Base-by-base conservation (phyloP, 2,329 filamentous ascomycete genomes). In the Xylaria sp. region DNA sequence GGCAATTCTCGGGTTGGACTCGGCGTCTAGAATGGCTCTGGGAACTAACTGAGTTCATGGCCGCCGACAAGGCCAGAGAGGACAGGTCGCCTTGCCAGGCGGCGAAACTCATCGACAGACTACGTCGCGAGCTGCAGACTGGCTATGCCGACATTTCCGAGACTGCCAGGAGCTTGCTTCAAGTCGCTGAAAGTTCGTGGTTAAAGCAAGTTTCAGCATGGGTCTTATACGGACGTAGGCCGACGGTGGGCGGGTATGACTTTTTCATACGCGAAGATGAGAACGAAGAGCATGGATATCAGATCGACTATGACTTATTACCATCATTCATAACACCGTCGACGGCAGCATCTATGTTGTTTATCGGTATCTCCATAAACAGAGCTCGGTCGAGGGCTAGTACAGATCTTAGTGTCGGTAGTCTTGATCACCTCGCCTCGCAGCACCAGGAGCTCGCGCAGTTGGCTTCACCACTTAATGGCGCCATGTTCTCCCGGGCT, bases 191-290 rank as follows among this genome's bases (percentile, higher is more conserved):
- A 81, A 92, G 88, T 34, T 92, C 94, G 8, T 99, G 96, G 96
- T 83, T 98, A 76, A 92, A 93, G 78, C 94, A 97, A 77, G 85
- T 97, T 11, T 92, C 93, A 3, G 92, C 92, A 30, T 99, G 95
- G 95, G 86, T 98, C 8, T 81, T 98, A 14, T 97, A 97, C 78
- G 96, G 96, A 4, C 89, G 92, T 59, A 81, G 97, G 65, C 94
- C 95, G 0, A 86, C 86, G 14, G 90, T 93, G 77, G 93, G 93
- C 2, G 87, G 85, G 4, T 85, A 88, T n/a, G 95, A 98, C 79
- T 98, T 98, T 78, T 97, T 97, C 77, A 88, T 98, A 36, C 86
- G 87, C 76, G 84, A 79, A 71, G 77, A 82, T 8, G 78, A 81
- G 12, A 79, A 82, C 11, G 78, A 78, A 21, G 79, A 82, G 27